These are phyloP conservation scores for Globisporangium spiculum DNA, from an alignment of 352 stramenopile species.

Conservation along the genomic window DNA sequence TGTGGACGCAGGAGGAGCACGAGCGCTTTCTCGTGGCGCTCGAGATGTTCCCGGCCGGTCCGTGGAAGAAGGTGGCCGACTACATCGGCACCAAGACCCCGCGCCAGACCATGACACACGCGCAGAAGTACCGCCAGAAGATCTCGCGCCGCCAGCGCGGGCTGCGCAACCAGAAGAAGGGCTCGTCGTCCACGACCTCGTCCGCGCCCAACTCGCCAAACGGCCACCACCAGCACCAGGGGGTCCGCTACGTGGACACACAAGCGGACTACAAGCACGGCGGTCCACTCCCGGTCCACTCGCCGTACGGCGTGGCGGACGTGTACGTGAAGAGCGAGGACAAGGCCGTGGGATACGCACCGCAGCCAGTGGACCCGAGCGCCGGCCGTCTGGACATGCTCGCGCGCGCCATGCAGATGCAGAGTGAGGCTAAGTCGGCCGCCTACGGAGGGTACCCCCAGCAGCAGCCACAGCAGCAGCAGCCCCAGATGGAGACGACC, in stretches of 20 bases:
- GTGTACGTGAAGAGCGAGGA: slow-evolving; percentile 45
- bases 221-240: slow-evolving; percentile 2
- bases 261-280: slow-evolving; percentile 29
- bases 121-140: slow-evolving; percentile 85
- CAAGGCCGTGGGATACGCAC: slow-evolving; percentile 21
- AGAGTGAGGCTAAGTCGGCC: slow-evolving; percentile 18
- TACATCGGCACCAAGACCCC: slow-evolving; percentile 85
- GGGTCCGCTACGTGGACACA: slow-evolving; percentile 17
- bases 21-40: slow-evolving; percentile 81
- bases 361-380: slow-evolving; percentile 23
- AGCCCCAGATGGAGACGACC: slow-evolving; percentile 15
- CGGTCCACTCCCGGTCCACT: slow-evolving; percentile 30
- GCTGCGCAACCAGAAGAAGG: slow-evolving; percentile 78
- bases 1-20: slow-evolving; percentile 87
- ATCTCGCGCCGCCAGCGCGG: slow-evolving; percentile 70
- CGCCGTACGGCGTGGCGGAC: slow-evolving; percentile 59
- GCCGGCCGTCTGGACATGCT: slow-evolving; percentile 68
- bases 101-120: slow-evolving; percentile 92
- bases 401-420: slow-evolving; percentile 54
- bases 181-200: neutral
- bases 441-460: slow-evolving; percentile 3
- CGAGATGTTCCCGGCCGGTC: slow-evolving; percentile 80
- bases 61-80: slow-evolving; percentile 86
- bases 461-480: slow-evolving; percentile 17
- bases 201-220: slow-evolving; percentile 16